phyloP scores from a whole-genome alignment of 306 rosid genomes.

The Sechiopsis laciniata region DNA sequence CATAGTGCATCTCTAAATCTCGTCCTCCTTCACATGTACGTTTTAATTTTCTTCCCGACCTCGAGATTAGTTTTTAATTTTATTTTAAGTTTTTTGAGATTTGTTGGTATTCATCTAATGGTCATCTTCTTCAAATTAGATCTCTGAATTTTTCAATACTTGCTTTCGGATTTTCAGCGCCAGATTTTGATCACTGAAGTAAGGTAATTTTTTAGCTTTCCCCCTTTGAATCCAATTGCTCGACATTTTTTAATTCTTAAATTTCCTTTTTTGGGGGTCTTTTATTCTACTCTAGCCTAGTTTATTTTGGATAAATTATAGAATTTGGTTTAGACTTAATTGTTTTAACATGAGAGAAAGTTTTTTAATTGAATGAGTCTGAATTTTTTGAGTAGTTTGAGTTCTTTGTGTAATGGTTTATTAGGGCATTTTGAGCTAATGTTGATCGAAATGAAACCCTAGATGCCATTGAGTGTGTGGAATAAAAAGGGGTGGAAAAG shows the following conservation, averaged over 20 bases:
- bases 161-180: background rate
- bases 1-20: no score
- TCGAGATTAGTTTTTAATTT: no score
- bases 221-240: slow-evolving; percentile 4
- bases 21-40: no score
- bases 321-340: background rate
- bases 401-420: slow-evolving; percentile 14
- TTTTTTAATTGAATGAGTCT: slow-evolving; percentile 3
- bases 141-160: slow-evolving; percentile 11
- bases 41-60: no score
- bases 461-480: no score
- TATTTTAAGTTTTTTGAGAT: no score
- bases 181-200: slow-evolving; percentile 18
- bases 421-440: background rate
- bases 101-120: slow-evolving; percentile 8
- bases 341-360: background rate
- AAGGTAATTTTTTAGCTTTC: background rate
- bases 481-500: no score
- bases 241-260: background rate
- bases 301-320: background rate
- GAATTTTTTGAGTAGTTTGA: slow-evolving; percentile 5
- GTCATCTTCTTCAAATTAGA: background rate
- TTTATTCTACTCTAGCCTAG: background rate
- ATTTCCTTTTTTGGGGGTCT: background rate
- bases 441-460: background rate